Evolutionary conservation across 192 early-diverging fungal species (phyloP).

Genomic region (Coemansia sp.): DNA sequence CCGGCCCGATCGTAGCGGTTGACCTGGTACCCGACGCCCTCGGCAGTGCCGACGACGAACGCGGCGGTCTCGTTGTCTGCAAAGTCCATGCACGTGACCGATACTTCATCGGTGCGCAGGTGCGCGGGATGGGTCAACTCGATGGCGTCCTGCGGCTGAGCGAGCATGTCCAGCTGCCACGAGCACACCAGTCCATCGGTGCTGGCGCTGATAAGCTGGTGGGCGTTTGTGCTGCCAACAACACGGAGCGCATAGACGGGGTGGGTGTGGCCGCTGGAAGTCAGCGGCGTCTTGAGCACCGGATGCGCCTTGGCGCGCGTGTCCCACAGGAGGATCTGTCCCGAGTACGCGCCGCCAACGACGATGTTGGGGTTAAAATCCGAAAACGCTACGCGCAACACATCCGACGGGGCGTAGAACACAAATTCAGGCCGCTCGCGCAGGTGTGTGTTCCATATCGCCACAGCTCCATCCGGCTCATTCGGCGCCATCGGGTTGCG

Average conservation of each 20-base stretch:
- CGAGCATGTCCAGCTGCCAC: slow-evolving; percentile 98
- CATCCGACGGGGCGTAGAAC: slow-evolving; percentile 89
- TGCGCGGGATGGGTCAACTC: slow-evolving; percentile 75
- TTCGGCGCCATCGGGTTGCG: slow-evolving; percentile 81
- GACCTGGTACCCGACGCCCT: slow-evolving; percentile 90
- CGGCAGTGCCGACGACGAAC: slow-evolving; percentile 96
- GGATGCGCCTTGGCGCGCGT: slow-evolving; percentile 86
- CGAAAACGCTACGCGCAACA: slow-evolving; percentile 85
- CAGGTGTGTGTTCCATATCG: slow-evolving; percentile 91
- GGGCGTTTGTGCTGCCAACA: slow-evolving; percentile 93
- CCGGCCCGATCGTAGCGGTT: slow-evolving; percentile 95
- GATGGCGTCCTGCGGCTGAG: slow-evolving; percentile 88
- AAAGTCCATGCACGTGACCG: slow-evolving; percentile 88
- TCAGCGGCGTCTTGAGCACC: slow-evolving; percentile 90
- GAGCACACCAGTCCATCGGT: slow-evolving; percentile 96
- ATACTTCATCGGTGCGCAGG: slow-evolving; percentile 88
- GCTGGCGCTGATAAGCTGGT: slow-evolving; percentile 86
- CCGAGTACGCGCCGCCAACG: slow-evolving; percentile 96
- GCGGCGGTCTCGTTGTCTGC: slow-evolving; percentile 88
- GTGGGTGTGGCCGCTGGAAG: slow-evolving; percentile 92
- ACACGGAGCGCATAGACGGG: slow-evolving; percentile 89
- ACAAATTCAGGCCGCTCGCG: slow-evolving; percentile 91
- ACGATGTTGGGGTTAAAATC: slow-evolving; percentile 90
- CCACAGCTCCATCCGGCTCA: slow-evolving; percentile 92
- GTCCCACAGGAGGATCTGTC: slow-evolving; percentile 98